Evolutionary conservation across 73 alveolate species (phyloP).

Genomic region (Uronychia binucleata): DNA sequence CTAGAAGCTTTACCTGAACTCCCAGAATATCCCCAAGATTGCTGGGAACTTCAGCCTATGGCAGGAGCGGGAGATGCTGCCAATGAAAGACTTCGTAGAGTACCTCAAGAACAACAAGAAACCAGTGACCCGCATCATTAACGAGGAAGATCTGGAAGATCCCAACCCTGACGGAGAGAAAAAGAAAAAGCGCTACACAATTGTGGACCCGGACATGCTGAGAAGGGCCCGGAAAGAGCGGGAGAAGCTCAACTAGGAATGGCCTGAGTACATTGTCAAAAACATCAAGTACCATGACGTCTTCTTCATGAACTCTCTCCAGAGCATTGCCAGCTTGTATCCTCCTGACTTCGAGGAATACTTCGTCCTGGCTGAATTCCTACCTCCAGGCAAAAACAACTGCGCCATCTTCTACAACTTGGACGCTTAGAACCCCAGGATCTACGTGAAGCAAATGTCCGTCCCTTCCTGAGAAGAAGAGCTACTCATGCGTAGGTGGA

Average conservation of each 20-base stretch:
- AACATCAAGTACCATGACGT: background rate
- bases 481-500: background rate
- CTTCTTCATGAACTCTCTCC: background rate
- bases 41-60: constrained; percentile 2
- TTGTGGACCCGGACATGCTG: background rate
- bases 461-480: background rate
- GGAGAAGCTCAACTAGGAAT: background rate
- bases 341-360: constrained; percentile 3
- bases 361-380: constrained; percentile 33
- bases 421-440: background rate
- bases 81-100: constrained; percentile 1
- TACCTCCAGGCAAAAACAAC: constrained; percentile 55
- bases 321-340: background rate
- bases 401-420: background rate
- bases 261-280: background rate
- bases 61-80: background rate
- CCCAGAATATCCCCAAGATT: background rate
- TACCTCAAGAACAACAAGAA: background rate
- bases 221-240: background rate
- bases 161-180: background rate
- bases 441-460: background rate
- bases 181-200: background rate
- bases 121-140: constrained; percentile 4
- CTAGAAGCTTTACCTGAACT: background rate
- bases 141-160: background rate